phyloP scores from a whole-genome alignment of 1,284 basidiomycete genomes.

The Flammula alnicola region DNA sequence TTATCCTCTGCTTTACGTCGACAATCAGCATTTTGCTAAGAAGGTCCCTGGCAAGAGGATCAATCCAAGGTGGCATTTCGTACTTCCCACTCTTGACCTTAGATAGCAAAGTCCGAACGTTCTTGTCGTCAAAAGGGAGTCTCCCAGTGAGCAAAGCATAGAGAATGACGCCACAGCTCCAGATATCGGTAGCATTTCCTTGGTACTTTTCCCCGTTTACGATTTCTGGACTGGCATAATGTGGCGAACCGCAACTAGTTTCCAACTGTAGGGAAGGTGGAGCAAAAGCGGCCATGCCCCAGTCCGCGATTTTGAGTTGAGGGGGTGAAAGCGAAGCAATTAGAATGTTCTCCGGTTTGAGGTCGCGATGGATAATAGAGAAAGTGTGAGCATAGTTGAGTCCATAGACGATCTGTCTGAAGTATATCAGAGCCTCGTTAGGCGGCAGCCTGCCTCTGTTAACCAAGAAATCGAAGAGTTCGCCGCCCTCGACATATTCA shows the following conservation, averaged over 20 bases:
- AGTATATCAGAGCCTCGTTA: constrained; percentile 89
- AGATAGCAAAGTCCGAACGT: constrained; percentile 79
- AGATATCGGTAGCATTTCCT: constrained; percentile 93
- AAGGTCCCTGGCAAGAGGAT: constrained; percentile 76
- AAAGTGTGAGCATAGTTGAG: constrained; percentile 98
- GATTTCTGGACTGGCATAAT: constrained; percentile 98
- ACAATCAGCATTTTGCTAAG: constrained; percentile 88
- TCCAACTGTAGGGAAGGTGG: constrained; percentile 84
- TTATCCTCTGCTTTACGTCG: constrained; percentile 87
- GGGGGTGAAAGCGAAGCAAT: constrained; percentile 85
- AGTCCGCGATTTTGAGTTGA: constrained; percentile 97
- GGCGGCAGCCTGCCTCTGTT: constrained; percentile 84
- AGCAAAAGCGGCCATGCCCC: constrained; percentile 97
- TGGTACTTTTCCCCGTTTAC: constrained; percentile 94
- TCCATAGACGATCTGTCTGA: constrained; percentile 96
- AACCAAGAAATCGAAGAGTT: constrained; percentile 98
- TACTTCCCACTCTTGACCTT: constrained; percentile 93
- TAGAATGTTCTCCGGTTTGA: constrained; percentile 98
- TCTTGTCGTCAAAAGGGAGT: constrained; percentile 90
- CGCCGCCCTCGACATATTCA: constrained; percentile 97
- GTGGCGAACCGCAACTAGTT: constrained; percentile 96
- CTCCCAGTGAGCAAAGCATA: constrained; percentile 87
- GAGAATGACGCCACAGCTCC: constrained; percentile 92
- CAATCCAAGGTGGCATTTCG: constrained; percentile 78
- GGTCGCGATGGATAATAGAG: constrained; percentile 98